These are phyloP conservation scores for Angomonas ambiguus DNA, from an alignment of 208 protist species.

Conservation along the genomic window DNA sequence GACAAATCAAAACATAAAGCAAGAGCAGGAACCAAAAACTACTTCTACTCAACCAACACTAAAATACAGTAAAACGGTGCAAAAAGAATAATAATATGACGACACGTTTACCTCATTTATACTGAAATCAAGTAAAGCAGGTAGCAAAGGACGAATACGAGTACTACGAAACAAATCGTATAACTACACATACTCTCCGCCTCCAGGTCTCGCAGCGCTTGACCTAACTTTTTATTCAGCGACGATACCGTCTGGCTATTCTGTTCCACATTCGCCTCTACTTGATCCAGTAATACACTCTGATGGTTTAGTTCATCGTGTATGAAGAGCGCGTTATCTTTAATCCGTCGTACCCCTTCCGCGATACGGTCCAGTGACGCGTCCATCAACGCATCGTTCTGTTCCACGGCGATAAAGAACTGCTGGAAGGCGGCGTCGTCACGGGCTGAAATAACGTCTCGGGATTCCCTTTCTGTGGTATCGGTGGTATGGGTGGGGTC, in stretches of 20 bases:
- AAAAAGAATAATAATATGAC: too few relatives aligned
- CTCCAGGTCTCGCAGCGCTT: constrained; percentile 48
- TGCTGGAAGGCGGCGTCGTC: constrained; percentile 62
- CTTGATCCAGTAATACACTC: constrained; percentile 42
- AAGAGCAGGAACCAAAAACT: not conserved
- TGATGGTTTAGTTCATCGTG: constrained; percentile 58
- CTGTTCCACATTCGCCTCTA: constrained; percentile 31
- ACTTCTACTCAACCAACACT: not conserved
- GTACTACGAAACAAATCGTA: constrained; percentile 30
- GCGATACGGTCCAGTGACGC: constrained; percentile 56
- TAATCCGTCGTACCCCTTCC: constrained; percentile 44
- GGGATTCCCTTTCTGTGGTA: not conserved
- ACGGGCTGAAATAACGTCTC: constrained; percentile 20
- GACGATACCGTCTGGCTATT: constrained; percentile 32
- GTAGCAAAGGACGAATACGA: constrained; percentile 33
- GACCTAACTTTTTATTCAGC: constrained; percentile 52
- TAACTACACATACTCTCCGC: constrained; percentile 53
- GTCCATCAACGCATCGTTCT: constrained; percentile 59
- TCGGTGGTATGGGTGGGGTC: not conserved
- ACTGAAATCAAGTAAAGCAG: constrained; percentile 13
- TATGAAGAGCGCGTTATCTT: constrained; percentile 55
- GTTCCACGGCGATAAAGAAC: constrained; percentile 49
- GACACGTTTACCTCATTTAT: too few relatives aligned
- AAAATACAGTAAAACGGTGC: constrained; percentile 1
- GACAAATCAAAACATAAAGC: constrained; percentile 7